Base-by-base conservation (phyloP, 495 filamentous ascomycete genomes). In the Penicillium fimorum region DNA sequence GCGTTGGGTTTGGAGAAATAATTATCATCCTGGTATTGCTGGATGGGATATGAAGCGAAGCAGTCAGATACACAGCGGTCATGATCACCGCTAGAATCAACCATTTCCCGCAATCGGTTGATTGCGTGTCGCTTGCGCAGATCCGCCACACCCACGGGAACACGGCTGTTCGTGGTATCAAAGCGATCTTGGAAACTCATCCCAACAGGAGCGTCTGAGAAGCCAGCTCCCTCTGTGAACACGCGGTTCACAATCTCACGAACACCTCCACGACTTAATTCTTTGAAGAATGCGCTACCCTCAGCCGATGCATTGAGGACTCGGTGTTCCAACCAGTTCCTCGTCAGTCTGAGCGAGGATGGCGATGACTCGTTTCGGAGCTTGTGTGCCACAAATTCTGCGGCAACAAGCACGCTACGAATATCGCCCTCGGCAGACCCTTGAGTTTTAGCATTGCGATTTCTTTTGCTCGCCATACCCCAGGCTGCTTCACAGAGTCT, bases 361-460 rank as follows among this genome's bases (percentile, higher is more conserved):
- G 60, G 56, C 50, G 55, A 60, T 56, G 47, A 65, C 54, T 70
- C 78, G 13, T 87, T 83, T 57, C 83, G 81, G 33, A 97, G 73
- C 62, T 90, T 90, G 29, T 87, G 82, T 32, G 94, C 93, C 41
- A 94, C 89, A 91, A 92, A 97, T 78, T 98, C 92, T 27, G 89
- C 90, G 8, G 93, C 89, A 9, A 98, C 94, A 78, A 98, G 88
- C 27, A 96, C 82, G 22, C 91, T 90, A 59, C 94, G 84, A 33
- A 98, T 87, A 69, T 98, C 94, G 37, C 94, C 94, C 64, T 96
- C 91, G 11, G 85, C 85, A 44, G 86, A 87, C 47, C 87, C 76
- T 46, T 61, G 68, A 45, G 63, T 67, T 50, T 69, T 73, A 11
- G 74, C 66, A 69, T 78, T 62, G 64, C 79, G 62, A 75, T 90